phyloP scores from a whole-genome alignment of 306 rosid species.

The Cicer yamashitae region DNA sequence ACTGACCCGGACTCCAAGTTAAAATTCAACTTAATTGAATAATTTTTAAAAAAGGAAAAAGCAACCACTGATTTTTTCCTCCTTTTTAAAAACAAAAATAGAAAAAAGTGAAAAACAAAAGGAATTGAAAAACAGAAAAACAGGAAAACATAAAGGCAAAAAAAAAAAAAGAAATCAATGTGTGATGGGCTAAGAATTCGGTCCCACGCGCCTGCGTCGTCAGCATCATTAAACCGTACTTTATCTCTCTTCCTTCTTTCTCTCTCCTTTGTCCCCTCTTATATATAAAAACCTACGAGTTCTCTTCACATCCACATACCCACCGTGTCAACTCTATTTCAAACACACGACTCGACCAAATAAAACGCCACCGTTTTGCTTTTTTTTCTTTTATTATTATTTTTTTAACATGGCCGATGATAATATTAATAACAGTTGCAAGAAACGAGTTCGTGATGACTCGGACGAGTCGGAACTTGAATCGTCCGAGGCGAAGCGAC shows the following conservation, averaged over 20 bases:
- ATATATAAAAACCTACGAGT: constrained; percentile 52
- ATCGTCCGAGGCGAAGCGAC: constrained; percentile 66
- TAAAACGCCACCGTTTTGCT: constrained; percentile 31
- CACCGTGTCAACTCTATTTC: constrained; percentile 32
- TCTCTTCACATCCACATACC: constrained; percentile 48
- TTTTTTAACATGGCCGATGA: constrained; percentile 50
- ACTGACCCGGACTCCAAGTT: constrained; percentile 69
- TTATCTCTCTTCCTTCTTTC: constrained; percentile 43
- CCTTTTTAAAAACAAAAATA: neutral
- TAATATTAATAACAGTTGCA: neutral
- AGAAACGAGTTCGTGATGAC: constrained; percentile 67
- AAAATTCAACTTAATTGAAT: constrained; percentile 59
- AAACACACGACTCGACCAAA: neutral
- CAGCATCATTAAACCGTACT: constrained; percentile 59
- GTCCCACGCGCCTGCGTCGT: constrained; percentile 85
- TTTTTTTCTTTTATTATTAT: neutral
- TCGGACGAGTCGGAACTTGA: constrained; percentile 55
- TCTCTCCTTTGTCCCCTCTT: constrained; percentile 82
- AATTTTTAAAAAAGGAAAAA: constrained; percentile 36
- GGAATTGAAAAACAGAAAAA: constrained; percentile 34
- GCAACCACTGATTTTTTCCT: constrained; percentile 46
- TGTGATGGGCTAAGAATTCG: constrained; percentile 65
- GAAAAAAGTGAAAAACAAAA: neutral
- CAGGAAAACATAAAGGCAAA: constrained; percentile 48
- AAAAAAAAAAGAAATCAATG: constrained; percentile 46